These are phyloP conservation scores for Fraxinus pennsylvanica DNA, from an alignment of 257 asterid species.

Conservation along the genomic window DNA sequence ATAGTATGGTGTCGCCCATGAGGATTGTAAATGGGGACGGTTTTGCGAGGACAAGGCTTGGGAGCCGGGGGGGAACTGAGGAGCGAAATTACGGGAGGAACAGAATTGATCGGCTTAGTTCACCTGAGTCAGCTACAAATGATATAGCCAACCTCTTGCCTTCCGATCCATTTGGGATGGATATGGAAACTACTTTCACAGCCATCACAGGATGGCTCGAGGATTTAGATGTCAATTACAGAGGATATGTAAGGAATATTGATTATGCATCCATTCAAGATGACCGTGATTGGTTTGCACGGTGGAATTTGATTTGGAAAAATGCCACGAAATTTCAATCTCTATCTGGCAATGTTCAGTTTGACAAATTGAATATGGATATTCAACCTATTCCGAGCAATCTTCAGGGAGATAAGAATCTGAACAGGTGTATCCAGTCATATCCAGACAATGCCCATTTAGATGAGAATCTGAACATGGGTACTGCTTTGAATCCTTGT, in stretches of 20 bases:
- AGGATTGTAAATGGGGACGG: slow-evolving; percentile 60
- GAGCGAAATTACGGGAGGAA: slow-evolving; percentile 43
- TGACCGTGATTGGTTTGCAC: slow-evolving; percentile 49
- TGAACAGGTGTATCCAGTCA: slow-evolving; percentile 23
- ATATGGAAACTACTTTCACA: slow-evolving; percentile 62
- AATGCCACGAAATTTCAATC: slow-evolving; percentile 50
- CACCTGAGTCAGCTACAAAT: slow-evolving; percentile 43
- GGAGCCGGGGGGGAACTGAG: slow-evolving; percentile 39
- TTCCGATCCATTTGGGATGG: slow-evolving; percentile 97
- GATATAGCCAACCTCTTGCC: slow-evolving; percentile 75
- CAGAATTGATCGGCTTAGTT: slow-evolving; percentile 38
- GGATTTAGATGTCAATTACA: slow-evolving; percentile 59
- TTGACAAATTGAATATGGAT: slow-evolving; percentile 22
- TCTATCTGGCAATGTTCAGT: slow-evolving; percentile 31
- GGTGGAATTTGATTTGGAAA: slow-evolving; percentile 54
- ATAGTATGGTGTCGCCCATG: slow-evolving; percentile 60
- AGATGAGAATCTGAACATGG: slow-evolving; percentile 29
- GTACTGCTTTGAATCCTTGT: slow-evolving; percentile 19
- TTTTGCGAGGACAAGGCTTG: slow-evolving; percentile 40
- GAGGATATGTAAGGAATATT: slow-evolving; percentile 41
- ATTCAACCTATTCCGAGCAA: slow-evolving; percentile 36
- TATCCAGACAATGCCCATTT: slow-evolving; percentile 26
- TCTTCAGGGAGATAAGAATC: slow-evolving; percentile 29
- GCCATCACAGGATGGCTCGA: slow-evolving; percentile 83
- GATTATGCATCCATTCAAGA: slow-evolving; percentile 27